These are phyloP conservation scores for Porphyridium purpureum DNA, from an alignment of 23 red algal genomes.

Conservation along the genomic window DNA sequence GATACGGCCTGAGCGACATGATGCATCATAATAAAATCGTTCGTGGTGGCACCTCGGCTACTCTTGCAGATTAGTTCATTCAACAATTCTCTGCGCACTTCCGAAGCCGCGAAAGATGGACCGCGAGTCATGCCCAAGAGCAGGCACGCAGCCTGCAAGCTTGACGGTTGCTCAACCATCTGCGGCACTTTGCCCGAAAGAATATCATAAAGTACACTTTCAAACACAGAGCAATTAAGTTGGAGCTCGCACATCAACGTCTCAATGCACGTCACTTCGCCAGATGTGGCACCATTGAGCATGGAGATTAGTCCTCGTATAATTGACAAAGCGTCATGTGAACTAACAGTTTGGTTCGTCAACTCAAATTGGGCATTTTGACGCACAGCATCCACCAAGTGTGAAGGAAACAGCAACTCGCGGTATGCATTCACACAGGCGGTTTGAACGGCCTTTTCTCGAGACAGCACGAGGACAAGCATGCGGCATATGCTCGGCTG, in stretches of 20 bases:
- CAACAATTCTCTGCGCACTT: conserved; percentile 10
- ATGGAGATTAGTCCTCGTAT: conserved; percentile 29
- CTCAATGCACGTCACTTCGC: conserved; percentile 53
- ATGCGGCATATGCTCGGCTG: conserved; percentile 26
- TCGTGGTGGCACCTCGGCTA: no score
- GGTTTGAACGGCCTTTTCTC: conserved; percentile 28
- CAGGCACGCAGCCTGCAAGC: conserved; percentile 32
- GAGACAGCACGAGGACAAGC: conserved; percentile 57
- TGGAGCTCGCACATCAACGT: conserved; percentile 18
- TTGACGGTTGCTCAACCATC: conserved; percentile 13
- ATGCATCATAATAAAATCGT: no score
- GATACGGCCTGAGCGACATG: no score
- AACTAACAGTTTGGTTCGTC: no score
- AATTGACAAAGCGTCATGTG: conserved; percentile 18
- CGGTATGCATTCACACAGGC: conserved; percentile 35
- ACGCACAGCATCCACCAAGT: neutral
- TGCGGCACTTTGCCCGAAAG: conserved; percentile 47
- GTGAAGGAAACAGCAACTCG: conserved; percentile 18
- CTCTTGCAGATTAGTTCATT: conserved; percentile 5
- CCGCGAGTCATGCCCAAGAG: conserved; percentile 25
- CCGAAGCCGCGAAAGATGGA: conserved; percentile 8
- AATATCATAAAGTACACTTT: conserved; percentile 52
- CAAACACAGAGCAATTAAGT: conserved; percentile 7
- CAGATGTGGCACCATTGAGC: conserved; percentile 40
- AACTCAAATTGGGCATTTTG: neutral